Conservation (phyloP, 2,329 filamentous ascomycete species). For the Torrubiellomyces zombiae region DNA sequence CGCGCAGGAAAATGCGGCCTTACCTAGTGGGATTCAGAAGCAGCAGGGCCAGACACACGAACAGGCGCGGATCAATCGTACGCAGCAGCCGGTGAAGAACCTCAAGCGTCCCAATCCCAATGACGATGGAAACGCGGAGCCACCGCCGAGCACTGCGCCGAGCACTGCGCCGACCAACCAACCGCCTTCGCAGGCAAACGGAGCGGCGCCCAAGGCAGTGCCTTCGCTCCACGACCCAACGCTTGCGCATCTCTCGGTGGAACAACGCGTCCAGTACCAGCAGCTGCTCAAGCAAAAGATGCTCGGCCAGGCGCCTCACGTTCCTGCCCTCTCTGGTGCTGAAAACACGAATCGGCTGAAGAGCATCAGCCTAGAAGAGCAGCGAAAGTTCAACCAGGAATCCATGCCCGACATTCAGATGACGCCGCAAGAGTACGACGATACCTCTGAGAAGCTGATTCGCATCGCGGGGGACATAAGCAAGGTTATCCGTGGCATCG, state of each 20-base stretch:
- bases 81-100: conserved; percentile 19
- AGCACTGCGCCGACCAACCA: conserved; percentile 6
- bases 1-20: no score
- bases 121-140: conserved; percentile 18
- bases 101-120: conserved; percentile 35
- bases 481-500: conserved; percentile 26
- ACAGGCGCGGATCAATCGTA: conserved; percentile 9
- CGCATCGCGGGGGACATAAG: conserved; percentile 23
- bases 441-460: conserved; percentile 26
- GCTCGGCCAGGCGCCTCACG: conserved; percentile 9
- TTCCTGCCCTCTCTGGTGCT: no score
- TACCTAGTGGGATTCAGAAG: no score
- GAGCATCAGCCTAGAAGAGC: conserved; percentile 22
- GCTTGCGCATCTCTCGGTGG: conserved; percentile 23
- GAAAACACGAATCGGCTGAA: conserved; percentile 17
- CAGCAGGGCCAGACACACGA: conserved; percentile 11
- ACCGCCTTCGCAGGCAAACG: conserved; percentile 11
- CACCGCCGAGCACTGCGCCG: conserved; percentile 7
- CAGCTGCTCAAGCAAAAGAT: conserved; percentile 16
- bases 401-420: conserved; percentile 28
- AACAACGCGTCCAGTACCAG: conserved; percentile 29
- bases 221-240: conserved; percentile 14
- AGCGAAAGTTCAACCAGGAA: conserved; percentile 20
- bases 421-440: conserved; percentile 24
- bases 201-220: conserved; percentile 8